Base-by-base conservation (phyloP, 495 filamentous ascomycete genomes). In the Bathelium albidoporum region DNA sequence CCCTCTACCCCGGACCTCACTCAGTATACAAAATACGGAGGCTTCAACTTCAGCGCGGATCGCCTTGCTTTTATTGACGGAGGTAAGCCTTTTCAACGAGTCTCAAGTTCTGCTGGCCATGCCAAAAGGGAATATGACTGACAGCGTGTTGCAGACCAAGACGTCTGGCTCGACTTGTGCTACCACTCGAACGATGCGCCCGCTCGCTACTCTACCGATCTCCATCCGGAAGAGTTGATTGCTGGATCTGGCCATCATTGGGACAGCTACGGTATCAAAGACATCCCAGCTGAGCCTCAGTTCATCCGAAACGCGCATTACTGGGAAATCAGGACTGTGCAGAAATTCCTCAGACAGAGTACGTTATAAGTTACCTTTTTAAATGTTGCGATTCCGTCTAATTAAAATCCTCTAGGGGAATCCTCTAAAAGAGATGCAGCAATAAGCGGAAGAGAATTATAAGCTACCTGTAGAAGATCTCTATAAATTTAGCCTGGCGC, bases 51-150 rank as follows among this genome's bases (percentile, higher is more conserved):
- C 62, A 67, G 66, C 12, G 78, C 76, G n/a, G 72, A 76, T 34
- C 68, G 77, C 3, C 72, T 81, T 2, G 79, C 79, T 7, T 76
- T 78, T 60, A 79, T 81, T 59, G 79, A 81, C 66, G 79, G 79
- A 26, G 69, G 74, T 65, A 71, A 63, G 49, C 5, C 44, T 49
- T 49, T 49, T 18, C 10, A 18, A 16, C 44, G 22, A n/a, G n/a
- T n/a, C 36, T 18, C 18, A 41, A 10, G 44, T 5, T 16, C 44
- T 16, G 12, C 26, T 29, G 5, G 5, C 24, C 5, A 28, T 29
- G 11, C 5, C 9, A 9, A 9, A 55, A 55, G 20, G 24, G 20
- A 9, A 20, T 2, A 55, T 63, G 10, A n/a, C 61, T 63, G 24
- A 55, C 9, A 5, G 32, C 24, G 20, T 1, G 1, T 22, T 20